Percentiles rank a stretch among this genome's conserved stretches.
phyloP scores from a whole-genome alignment of 2,329 filamentous ascomycete species.

The Trichophyton schoenleinii region DNA sequence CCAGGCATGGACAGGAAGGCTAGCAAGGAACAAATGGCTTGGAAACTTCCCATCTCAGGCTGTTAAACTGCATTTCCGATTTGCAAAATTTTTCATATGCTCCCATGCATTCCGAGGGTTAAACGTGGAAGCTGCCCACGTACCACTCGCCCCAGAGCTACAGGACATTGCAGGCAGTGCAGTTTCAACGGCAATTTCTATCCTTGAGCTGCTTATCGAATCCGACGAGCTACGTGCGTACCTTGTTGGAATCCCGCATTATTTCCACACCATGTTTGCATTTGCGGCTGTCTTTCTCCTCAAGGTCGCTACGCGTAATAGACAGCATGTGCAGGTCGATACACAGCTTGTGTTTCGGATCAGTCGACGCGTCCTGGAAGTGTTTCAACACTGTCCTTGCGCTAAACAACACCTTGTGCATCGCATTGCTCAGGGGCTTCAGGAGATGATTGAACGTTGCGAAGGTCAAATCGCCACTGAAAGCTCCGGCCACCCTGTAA shows the following conservation, averaged over 20 bases:
- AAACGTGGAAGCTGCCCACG: slow-evolving; percentile 23
- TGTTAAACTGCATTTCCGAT: slow-evolving; percentile 36
- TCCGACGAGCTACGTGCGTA: slow-evolving; percentile 26
- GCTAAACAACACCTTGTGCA: slow-evolving; percentile 23
- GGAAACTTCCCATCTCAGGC: slow-evolving; percentile 38
- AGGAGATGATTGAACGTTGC: slow-evolving; percentile 19
- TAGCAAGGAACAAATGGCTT: slow-evolving; percentile 29
- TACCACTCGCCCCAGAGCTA: slow-evolving; percentile 16
- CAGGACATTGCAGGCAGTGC: slow-evolving; percentile 12
- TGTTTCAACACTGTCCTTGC: slow-evolving; percentile 19
- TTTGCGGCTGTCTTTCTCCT: slow-evolving; percentile 32
- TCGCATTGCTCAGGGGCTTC: slow-evolving; percentile 21
- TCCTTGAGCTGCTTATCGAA: slow-evolving; percentile 28
- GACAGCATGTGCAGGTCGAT: slow-evolving; percentile 24
- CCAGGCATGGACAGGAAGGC: slow-evolving; percentile 12
- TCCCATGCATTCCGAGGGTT: slow-evolving; percentile 37
- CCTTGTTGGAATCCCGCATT: slow-evolving; percentile 31
- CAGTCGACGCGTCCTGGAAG: slow-evolving; percentile 19
- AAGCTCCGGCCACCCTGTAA: background rate
- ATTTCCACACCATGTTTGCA: slow-evolving; percentile 34
- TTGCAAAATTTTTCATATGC: slow-evolving; percentile 37
- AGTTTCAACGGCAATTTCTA: slow-evolving; percentile 24
- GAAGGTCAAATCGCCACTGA: slow-evolving; percentile 5
- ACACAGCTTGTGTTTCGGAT: slow-evolving; percentile 16
- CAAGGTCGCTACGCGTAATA: slow-evolving; percentile 28